Evolutionary conservation across 257 asterid species (phyloP), one percentile per base, ranked within the genome.

Genomic region (Paulownia fortunei): DNA sequence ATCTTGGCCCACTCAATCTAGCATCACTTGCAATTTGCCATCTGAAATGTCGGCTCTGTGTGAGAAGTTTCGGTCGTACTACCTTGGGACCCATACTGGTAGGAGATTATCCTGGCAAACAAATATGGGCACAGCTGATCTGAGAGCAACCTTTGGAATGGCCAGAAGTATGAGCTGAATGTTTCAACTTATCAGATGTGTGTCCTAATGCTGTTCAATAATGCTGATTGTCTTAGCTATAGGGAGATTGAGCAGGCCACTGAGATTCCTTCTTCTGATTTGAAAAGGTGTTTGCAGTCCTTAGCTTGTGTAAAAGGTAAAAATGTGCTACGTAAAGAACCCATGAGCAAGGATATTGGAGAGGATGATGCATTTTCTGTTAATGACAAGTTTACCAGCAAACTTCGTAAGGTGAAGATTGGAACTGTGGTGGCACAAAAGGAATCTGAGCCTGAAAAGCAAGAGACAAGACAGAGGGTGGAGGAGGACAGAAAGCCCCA

Each of bases 131-230:
- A 88, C 84, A 0, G 95, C 92, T 30, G 89, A 82, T 44, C 63
- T 90, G 32, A 78, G 88, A 41, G 91, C 90, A 9, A 83, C 84
- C 0, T 86, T 90, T 69, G 86, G 18, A 88, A 80, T 6, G 88
- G 85, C 23, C 90, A 88, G 32, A 90, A 82, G 76, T 85, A 88
- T 16, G 95, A 90, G 62, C 81, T 90, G 44, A 82, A 78, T 55
- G 91, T 90, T 36, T 86, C 95, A 0, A 90, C 91, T 8, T 88
- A 86, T 56, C 92, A 88, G 61, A 86, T 90, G 95, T 86, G 92
- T 76, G 84, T 90, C 34, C 82, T 88, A n/a, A 85, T 86, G 92
- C 79, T 90, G 64, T 90, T 86, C 76, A 90, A 90, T 62, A 81
- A 79, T 23, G 32, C 84, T 0, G 89, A 90, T 27, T 13, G 47